phyloP scores from a whole-genome alignment of 805 yeast species.

The Candida easanensis region DNA sequence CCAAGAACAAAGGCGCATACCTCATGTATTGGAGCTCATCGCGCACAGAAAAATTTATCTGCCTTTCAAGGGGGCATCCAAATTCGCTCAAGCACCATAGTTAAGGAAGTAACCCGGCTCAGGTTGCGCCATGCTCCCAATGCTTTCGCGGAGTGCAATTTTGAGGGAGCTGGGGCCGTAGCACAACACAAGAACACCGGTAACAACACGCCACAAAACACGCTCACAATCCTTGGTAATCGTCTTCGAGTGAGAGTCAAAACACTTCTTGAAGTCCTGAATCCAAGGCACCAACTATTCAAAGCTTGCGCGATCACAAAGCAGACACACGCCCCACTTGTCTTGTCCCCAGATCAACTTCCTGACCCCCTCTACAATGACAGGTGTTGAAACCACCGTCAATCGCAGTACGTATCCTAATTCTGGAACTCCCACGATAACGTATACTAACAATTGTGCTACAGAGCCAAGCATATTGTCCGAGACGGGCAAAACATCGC shows the following conservation, averaged over 20 bases:
- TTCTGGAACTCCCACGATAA: background rate
- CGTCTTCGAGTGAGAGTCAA: no score
- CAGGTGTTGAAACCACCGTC: slow-evolving; percentile 18
- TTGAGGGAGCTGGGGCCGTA: slow-evolving; percentile 4
- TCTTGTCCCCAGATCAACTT: background rate
- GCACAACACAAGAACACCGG: slow-evolving; percentile 1
- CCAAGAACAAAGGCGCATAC: no score
- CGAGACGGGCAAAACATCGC: slow-evolving; percentile 28
- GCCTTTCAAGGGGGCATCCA: slow-evolving; percentile 1
- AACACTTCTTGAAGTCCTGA: background rate
- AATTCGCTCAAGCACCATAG: slow-evolving; percentile 2
- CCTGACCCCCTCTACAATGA: slow-evolving; percentile 12
- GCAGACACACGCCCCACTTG: background rate
- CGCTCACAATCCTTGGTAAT: background rate
- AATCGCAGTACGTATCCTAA: slow-evolving; percentile 7
- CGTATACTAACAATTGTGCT: background rate
- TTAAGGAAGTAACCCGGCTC: slow-evolving; percentile 10
- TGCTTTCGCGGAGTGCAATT: slow-evolving; percentile 5
- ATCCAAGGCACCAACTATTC: no score
- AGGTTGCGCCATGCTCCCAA: no score
- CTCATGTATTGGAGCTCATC: slow-evolving; percentile 14
- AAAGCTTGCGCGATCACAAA: no score
- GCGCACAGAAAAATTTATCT: slow-evolving; percentile 17
- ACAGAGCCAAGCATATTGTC: slow-evolving; percentile 10
- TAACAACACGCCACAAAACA: background rate